Evolutionary conservation across 257 asterid species (phyloP), one percentile per base, ranked within the genome.

Genomic region (Capsicum baccatum): DNA sequence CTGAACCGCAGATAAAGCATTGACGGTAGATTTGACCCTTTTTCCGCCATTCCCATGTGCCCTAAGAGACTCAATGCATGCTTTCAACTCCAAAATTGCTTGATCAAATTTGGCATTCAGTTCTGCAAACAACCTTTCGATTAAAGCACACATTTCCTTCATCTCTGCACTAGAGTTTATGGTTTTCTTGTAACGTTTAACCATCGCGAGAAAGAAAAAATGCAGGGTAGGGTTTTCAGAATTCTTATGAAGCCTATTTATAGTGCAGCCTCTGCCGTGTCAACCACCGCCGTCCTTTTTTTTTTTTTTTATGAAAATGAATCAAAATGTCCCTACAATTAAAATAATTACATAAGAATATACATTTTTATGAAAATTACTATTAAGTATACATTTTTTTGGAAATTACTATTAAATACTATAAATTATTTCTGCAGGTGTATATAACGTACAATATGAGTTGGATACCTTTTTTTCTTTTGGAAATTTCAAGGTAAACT

Each of bases 91-190:
- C 3, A 6, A 8, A 74, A 50, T 74, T 8, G 58, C 2, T 21
- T 48, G 19, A 74, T 74, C 80, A 50, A 14, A 50, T 6, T 74
- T 74, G 58, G 17, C 44, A 50, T 74, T 74, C 80, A 74, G 12
- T 50, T 74, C 80, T 6, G 19, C 19, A 4, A 48, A 74, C 19
- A 74, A 3, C 44, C 13, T 74, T n/a, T 74, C 44, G 19, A 48
- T 12, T 48, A 74, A 44, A 6, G 44, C 60, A 3, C 80, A 39
- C 60, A 74, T 74, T 12, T 12, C 60, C 80, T 6, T 12, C 5
- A 73, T 73, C 80, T 73, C 59, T 50, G 37, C 7, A 12, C 19
- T 59, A 48, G 37, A 19, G 6, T 73, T 54, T 12, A n/a, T 26
- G 3, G 11, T 74, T 74, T 74, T 44, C 60, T 50, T 50, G 7